phyloP scores from a whole-genome alignment of 2,329 filamentous ascomycete genomes.

The Alternaria arbusti region DNA sequence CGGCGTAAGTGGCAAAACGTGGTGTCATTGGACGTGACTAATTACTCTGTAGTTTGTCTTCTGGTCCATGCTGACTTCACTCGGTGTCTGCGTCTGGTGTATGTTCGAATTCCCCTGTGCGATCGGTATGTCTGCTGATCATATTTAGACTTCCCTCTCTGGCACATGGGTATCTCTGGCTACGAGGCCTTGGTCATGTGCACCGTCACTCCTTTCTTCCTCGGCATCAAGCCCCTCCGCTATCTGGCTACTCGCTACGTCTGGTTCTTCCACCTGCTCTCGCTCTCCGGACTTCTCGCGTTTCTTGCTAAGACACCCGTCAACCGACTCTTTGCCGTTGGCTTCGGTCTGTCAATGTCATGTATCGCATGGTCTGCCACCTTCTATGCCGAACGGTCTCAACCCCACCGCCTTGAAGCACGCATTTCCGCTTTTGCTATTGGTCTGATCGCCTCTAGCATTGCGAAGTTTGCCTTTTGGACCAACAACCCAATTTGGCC shows the following conservation, averaged over 20 bases:
- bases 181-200: conserved; percentile 90
- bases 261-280: conserved; percentile 75
- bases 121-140: conserved; percentile 18
- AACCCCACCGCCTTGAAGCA: conserved; percentile 78
- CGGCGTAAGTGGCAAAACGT: conserved; percentile 66
- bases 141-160: conserved; percentile 82
- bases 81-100: conserved; percentile 94
- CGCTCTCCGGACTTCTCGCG: conserved; percentile 77
- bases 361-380: conserved; percentile 86
- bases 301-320: conserved; percentile 77
- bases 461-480: conserved; percentile 89
- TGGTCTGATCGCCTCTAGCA: conserved; percentile 82
- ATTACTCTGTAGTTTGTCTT: conserved; percentile 76
- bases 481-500: conserved; percentile 99
- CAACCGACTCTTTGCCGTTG: conserved; percentile 78
- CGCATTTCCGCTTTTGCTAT: conserved; percentile 81
- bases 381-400: conserved; percentile 77
- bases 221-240: conserved; percentile 74
- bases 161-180: conserved; percentile 98
- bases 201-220: conserved; percentile 79
- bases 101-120: conserved; percentile 52
- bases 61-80: conserved; percentile 90
- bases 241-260: conserved; percentile 71
- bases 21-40: background rate
- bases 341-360: conserved; percentile 79